Percentiles rank a stretch among this genome's conserved stretches.
phyloP scores from a whole-genome alignment of 164 flowering plant genomes.

The Santalum album region DNA sequence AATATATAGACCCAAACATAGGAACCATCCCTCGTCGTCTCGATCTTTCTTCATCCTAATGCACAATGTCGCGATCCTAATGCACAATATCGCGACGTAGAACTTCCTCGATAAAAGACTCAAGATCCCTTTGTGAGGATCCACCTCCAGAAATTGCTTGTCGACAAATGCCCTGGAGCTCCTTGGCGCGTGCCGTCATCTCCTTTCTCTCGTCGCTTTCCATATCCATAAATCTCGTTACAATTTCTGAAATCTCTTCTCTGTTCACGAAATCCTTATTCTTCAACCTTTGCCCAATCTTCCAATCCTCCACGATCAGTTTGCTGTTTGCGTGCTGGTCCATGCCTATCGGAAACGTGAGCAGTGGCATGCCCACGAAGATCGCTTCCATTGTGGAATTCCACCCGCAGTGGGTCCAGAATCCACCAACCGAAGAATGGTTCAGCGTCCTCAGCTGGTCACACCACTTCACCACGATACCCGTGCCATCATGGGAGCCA shows the following conservation, averaged over 20 bases:
- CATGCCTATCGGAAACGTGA: conserved; percentile 8
- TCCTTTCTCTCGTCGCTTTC: conserved; percentile 17
- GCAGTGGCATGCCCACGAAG: conserved; percentile 13
- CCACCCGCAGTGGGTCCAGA: conserved; percentile 24
- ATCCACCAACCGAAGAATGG: conserved; percentile 19
- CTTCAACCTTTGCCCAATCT: conserved; percentile 13
- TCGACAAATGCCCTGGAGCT: conserved; percentile 8
- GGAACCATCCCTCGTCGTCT: too few species aligned
- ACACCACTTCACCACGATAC: conserved; percentile 20
- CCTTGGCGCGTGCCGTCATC: conserved; percentile 21
- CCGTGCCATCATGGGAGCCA: neutral
- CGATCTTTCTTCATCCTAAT: too few species aligned
- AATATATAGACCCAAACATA: too few species aligned
- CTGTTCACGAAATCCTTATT: conserved; percentile 10
- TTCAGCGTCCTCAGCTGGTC: conserved; percentile 17
- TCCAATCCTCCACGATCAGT: conserved; percentile 17
- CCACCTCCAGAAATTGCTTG: conserved; percentile 21
- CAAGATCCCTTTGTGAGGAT: too few species aligned
- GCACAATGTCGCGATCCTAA: too few species aligned
- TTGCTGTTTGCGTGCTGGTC: conserved; percentile 15
- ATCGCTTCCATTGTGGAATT: conserved; percentile 14
- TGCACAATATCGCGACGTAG: too few species aligned
- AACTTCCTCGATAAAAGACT: too few species aligned
- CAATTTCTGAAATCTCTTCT: conserved; percentile 19
- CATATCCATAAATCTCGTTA: conserved; percentile 30